Evolutionary conservation across 495 filamentous ascomycete species (phyloP).

Genomic region (Massariosphaeria phaeospora): DNA sequence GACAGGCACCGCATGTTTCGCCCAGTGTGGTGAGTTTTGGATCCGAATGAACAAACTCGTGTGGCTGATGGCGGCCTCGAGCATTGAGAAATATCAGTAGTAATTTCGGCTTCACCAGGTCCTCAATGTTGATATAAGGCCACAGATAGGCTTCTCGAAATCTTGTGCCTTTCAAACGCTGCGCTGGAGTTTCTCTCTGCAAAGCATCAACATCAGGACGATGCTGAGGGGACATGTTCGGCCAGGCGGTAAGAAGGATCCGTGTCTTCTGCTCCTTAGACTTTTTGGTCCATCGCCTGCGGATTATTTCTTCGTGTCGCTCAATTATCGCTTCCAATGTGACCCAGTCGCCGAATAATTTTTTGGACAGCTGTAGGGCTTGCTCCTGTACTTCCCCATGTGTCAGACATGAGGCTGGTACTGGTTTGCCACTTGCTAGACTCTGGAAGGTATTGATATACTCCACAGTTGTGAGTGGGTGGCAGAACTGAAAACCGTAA

Average conservation of each 20-base stretch:
- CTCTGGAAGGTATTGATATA: neutral
- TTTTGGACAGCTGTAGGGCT: neutral
- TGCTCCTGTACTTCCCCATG: neutral
- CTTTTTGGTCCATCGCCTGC: conserved; percentile 23
- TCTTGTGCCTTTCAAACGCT: neutral
- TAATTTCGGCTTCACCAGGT: conserved; percentile 45
- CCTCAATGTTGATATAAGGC: conserved; percentile 57
- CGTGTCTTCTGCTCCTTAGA: conserved; percentile 4
- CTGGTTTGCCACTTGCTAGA: neutral
- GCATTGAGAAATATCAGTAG: conserved; percentile 46
- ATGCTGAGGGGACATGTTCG: conserved; percentile 7
- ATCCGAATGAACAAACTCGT: conserved; percentile 42
- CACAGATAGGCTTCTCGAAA: conserved; percentile 42
- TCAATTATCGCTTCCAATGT: conserved; percentile 11
- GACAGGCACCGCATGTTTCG: neutral
- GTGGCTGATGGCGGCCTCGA: conserved; percentile 45
- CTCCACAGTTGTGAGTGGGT: too few relatives aligned
- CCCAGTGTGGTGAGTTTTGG: conserved; percentile 21
- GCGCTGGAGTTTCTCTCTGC: neutral
- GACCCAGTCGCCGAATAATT: conserved; percentile 3
- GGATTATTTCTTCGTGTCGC: conserved; percentile 17
- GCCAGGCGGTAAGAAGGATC: conserved; percentile 17
- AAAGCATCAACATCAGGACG: conserved; percentile 13
- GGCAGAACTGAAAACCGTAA: too few relatives aligned
- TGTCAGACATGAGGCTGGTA: neutral